Percentiles rank a stretch among this genome's conserved stretches.
Evolutionary conservation across 352 stramenopile species (phyloP).

Genomic region (Pythium aphanidermatum): DNA sequence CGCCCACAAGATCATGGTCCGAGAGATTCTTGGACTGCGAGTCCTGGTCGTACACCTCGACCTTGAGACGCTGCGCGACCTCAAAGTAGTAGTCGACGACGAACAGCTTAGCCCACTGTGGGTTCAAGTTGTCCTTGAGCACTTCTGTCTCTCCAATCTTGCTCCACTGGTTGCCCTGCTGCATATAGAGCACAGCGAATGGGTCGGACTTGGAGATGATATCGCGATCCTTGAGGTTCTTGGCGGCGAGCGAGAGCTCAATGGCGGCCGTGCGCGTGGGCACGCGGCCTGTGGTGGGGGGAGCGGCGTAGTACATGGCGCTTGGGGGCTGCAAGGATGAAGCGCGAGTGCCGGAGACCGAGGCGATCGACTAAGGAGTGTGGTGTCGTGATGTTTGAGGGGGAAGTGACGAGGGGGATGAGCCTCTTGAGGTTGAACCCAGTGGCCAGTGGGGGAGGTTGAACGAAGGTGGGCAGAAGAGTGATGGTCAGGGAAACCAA

Average conservation of each 20-base stretch:
- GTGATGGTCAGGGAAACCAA: too few species aligned
- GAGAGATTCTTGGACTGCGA: slow-evolving; percentile 46
- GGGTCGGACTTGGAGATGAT: slow-evolving; percentile 84
- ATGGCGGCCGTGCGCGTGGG: slow-evolving; percentile 38
- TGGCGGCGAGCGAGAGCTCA: slow-evolving; percentile 80
- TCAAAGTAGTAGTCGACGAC: slow-evolving; percentile 83
- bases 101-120: slow-evolving; percentile 76
- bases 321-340: neutral
- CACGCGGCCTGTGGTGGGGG: slow-evolving; percentile 2
- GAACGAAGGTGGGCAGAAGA: neutral
- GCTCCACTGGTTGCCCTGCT: slow-evolving; percentile 51
- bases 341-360: neutral
- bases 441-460: slow-evolving; percentile 1
- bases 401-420: neutral
- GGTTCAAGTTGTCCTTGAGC: slow-evolving; percentile 70
- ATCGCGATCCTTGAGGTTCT: slow-evolving; percentile 81
- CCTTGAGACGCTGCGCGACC: slow-evolving; percentile 71
- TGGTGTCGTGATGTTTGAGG: neutral
- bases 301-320: slow-evolving; percentile 9
- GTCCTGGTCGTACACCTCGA: slow-evolving; percentile 88
- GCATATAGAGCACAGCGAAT: slow-evolving; percentile 62
- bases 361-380: neutral
- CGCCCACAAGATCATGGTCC: slow-evolving; percentile 73
- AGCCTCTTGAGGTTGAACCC: neutral
- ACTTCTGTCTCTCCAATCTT: slow-evolving; percentile 74